phyloP scores from a whole-genome alignment of 208 protist species.

The Acanthamoeba triangularis region DNA sequence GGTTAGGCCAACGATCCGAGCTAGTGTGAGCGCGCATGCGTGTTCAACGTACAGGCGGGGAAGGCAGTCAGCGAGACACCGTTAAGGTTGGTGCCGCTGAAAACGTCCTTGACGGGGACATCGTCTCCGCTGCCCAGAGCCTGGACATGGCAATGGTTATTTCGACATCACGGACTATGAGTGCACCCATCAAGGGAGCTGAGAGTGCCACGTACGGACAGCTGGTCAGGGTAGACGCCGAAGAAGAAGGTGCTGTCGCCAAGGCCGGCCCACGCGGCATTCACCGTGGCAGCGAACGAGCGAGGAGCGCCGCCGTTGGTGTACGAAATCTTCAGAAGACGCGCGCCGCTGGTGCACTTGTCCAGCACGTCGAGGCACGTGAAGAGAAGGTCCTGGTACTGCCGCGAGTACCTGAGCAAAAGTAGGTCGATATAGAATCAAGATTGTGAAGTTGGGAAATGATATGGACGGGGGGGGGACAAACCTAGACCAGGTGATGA shows the following conservation, averaged over 20 bases:
- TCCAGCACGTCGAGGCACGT: background rate
- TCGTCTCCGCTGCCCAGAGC: background rate
- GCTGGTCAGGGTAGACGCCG: background rate
- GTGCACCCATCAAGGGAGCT: background rate
- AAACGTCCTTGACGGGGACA: background rate
- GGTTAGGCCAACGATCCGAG: background rate
- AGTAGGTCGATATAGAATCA: background rate
- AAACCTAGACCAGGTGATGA: background rate
- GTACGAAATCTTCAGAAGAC: background rate
- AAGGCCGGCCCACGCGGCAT: background rate
- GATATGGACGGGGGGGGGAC: background rate
- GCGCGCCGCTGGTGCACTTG: background rate
- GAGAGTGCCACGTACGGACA: background rate
- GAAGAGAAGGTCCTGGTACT: background rate
- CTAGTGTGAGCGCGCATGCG: background rate
- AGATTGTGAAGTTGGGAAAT: too few relatives aligned
- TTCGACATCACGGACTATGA: background rate
- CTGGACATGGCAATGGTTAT: background rate
- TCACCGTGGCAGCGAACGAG: background rate
- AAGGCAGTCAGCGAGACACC: background rate
- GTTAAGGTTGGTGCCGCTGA: background rate
- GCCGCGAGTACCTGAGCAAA: background rate
- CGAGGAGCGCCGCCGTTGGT: background rate
- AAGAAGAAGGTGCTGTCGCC: background rate
- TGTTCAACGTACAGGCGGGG: background rate